Conservation (phyloP, 2,329 filamentous ascomycete species). For the Fusarium sp. region DNA sequence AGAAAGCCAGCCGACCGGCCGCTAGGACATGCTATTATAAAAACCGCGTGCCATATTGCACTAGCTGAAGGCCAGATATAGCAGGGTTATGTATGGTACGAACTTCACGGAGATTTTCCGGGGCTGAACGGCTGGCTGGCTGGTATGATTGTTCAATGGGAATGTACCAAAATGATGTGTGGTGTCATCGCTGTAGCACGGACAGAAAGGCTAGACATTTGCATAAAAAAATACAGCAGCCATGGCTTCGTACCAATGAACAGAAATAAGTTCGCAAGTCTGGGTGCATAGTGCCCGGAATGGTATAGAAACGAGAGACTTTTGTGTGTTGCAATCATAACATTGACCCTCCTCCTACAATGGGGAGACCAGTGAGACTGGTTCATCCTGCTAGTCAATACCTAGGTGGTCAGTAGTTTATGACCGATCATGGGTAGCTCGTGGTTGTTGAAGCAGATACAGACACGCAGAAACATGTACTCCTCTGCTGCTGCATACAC, state of each 20-base stretch:
- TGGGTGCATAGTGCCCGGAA: slow-evolving; percentile 31
- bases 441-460: slow-evolving; percentile 10
- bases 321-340: background rate
- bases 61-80: background rate
- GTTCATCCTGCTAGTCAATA: slow-evolving; percentile 7
- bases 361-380: background rate
- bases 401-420: background rate
- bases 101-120: slow-evolving; percentile 28
- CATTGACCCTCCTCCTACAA: background rate
- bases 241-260: slow-evolving; percentile 22
- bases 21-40: background rate
- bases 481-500: slow-evolving; percentile 33
- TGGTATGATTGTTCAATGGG: background rate
- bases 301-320: background rate
- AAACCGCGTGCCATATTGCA: background rate
- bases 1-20: slow-evolving; percentile 3
- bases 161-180: slow-evolving; percentile 14
- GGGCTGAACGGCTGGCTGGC: slow-evolving; percentile 1
- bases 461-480: slow-evolving; percentile 15
- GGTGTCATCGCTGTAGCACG: slow-evolving; percentile 21
- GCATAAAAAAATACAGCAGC: slow-evolving; percentile 24
- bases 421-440: background rate
- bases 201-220: slow-evolving; percentile 9
- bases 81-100: slow-evolving; percentile 1
- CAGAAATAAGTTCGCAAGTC: background rate